phyloP scores from a whole-genome alignment of 768 basidiomycete genomes.

The Boletellus sp. region DNA sequence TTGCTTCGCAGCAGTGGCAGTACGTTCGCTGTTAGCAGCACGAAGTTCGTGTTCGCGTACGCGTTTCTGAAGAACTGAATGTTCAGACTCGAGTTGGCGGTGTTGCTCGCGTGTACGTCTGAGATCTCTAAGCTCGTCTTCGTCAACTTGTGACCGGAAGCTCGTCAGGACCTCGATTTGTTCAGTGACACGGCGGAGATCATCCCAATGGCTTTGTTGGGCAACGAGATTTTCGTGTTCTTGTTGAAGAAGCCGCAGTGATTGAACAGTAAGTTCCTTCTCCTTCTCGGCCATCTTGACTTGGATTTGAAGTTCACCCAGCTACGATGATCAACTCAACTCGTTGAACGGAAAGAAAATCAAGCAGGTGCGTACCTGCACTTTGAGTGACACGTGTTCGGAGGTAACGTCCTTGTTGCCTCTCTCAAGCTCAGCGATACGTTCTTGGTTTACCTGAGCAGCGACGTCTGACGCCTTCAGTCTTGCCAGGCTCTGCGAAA shows the following conservation, averaged over 20 bases:
- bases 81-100: constrained; percentile 62
- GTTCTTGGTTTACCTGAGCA: constrained; percentile 55
- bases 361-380: constrained; percentile 48
- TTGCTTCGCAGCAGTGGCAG: constrained; percentile 54
- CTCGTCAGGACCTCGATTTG: constrained; percentile 67
- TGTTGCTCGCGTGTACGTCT: constrained; percentile 57
- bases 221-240: constrained; percentile 56
- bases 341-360: not conserved
- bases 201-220: constrained; percentile 79
- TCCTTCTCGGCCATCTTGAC: constrained; percentile 56
- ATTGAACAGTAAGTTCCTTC: constrained; percentile 52
- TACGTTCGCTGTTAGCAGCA: constrained; percentile 55
- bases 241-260: constrained; percentile 50
- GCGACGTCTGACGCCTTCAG: constrained; percentile 71
- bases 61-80: constrained; percentile 64
- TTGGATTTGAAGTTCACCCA: constrained; percentile 58
- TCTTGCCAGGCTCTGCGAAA: constrained; percentile 68
- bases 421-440: constrained; percentile 61
- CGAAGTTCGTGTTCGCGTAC: constrained; percentile 69
- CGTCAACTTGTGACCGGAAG: constrained; percentile 59
- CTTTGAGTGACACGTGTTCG: constrained; percentile 55
- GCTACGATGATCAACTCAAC: constrained; percentile 35
- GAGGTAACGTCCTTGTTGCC: constrained; percentile 47
- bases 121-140: constrained; percentile 71
- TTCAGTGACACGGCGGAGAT: constrained; percentile 62